Evolutionary conservation across 2,329 filamentous ascomycete species (phyloP).

Genomic region (Calonectria fujianensis): DNA sequence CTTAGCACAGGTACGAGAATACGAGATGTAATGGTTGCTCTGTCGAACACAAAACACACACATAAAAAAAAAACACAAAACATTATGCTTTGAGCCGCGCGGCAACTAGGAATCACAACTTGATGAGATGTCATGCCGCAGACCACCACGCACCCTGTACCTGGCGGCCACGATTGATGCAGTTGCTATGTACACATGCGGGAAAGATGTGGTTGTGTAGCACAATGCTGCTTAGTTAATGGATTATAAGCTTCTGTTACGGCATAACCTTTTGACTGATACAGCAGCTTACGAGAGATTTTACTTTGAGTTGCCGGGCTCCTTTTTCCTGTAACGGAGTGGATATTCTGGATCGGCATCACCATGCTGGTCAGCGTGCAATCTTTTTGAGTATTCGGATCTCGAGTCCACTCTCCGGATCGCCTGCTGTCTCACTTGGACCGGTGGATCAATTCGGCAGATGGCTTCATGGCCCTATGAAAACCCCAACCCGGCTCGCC

Average conservation of each 20-base stretch:
- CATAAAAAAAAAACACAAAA: neutral
- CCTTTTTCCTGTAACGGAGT: neutral
- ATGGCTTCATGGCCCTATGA: slow-evolving; percentile 5
- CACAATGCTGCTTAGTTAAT: neutral
- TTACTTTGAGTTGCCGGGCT: slow-evolving; percentile 11
- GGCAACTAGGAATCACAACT: neutral
- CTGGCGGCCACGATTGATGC: no score
- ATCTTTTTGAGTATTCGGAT: neutral
- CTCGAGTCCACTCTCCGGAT: neutral
- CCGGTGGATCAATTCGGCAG: slow-evolving; percentile 15
- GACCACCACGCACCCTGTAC: neutral
- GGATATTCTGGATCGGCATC: neutral
- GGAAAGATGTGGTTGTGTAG: neutral
- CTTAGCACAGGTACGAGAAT: neutral
- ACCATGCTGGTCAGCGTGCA: neutral
- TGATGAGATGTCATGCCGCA: neutral
- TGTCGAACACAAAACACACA: neutral
- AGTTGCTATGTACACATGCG: neutral
- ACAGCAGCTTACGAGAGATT: slow-evolving; percentile 24
- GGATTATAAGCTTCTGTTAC: neutral
- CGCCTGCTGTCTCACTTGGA: neutral
- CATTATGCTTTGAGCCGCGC: neutral
- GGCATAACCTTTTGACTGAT: neutral
- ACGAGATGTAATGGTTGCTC: slow-evolving; percentile 14
- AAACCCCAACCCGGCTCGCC: neutral